Percentiles rank a stretch among this genome's conserved stretches.
Evolutionary conservation across 2,329 filamentous ascomycete species (phyloP).

Genomic region (Helicocarpus griseus): DNA sequence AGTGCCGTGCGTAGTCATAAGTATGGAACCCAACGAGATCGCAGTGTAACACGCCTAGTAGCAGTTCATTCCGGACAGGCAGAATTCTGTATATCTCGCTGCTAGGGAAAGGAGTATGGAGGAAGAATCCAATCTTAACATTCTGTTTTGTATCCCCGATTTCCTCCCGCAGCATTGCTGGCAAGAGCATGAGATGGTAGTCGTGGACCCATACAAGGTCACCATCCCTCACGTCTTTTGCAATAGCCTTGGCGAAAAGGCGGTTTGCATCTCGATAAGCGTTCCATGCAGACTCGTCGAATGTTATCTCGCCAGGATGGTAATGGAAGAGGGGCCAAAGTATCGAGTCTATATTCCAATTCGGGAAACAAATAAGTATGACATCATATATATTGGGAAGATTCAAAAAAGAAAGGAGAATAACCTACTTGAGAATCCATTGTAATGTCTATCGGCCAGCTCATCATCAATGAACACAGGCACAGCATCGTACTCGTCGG

Average conservation of each 20-base stretch:
- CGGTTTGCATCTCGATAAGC: slow-evolving; percentile 90
- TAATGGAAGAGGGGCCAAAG: slow-evolving; percentile 99
- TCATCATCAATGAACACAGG: slow-evolving; percentile 92
- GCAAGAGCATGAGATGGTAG: slow-evolving; percentile 95
- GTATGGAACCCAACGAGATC: slow-evolving; percentile 97
- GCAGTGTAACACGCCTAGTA: slow-evolving; percentile 81
- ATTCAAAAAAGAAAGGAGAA: not conserved
- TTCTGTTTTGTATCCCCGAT: slow-evolving; percentile 74
- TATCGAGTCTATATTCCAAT: slow-evolving; percentile 63
- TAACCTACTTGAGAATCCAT: slow-evolving; percentile 86
- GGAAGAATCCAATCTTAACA: slow-evolving; percentile 95
- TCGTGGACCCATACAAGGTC: slow-evolving; percentile 98
- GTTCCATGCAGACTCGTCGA: slow-evolving; percentile 88
- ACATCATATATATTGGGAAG: not conserved
- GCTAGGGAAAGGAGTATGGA: slow-evolving; percentile 94
- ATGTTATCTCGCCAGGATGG: slow-evolving; percentile 95
- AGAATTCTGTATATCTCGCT: slow-evolving; percentile 95
- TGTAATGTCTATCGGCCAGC: slow-evolving; percentile 90
- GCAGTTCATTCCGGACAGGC: slow-evolving; percentile 79
- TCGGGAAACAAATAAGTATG: not conserved
- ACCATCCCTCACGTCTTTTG: slow-evolving; percentile 79
- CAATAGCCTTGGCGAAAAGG: slow-evolving; percentile 80
- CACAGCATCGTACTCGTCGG: slow-evolving; percentile 78
- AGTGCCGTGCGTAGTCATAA: slow-evolving; percentile 97
- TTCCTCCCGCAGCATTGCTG: slow-evolving; percentile 87